Percentiles rank a stretch among this genome's conserved stretches.
Conservation (phyloP, 73 alveolate genomes). For the Effrenium voratum region DNA sequence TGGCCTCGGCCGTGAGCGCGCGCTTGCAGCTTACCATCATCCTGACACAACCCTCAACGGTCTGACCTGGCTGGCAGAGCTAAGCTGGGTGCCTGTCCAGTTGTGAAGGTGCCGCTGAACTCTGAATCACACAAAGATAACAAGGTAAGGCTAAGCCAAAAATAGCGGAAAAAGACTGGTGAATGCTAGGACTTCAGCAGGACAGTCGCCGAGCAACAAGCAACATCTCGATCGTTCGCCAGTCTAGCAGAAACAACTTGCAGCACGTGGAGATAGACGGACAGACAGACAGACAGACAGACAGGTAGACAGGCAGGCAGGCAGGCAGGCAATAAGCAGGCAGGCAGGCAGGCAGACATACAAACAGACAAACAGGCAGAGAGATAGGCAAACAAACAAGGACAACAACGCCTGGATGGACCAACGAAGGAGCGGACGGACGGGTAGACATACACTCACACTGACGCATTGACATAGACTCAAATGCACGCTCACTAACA, state of each 20-base stretch:
- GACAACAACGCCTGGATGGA: not conserved
- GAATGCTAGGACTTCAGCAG: not conserved
- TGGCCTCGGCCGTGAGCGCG: conserved; percentile 70
- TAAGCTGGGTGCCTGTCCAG: not conserved
- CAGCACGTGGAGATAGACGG: too few species aligned
- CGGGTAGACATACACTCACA: too few species aligned
- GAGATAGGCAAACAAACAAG: not conserved
- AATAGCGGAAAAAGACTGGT: not conserved
- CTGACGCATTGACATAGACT: too few species aligned
- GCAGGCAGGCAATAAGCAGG: not conserved
- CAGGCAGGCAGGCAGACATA: not conserved
- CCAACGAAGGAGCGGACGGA: not conserved
- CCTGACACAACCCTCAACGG: too few species aligned
- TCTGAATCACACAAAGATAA: not conserved
- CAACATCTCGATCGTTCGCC: not conserved
- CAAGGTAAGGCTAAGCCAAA: conserved; percentile 4
- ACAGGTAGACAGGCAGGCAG: not conserved
- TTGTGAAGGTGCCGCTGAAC: too few species aligned
- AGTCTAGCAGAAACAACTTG: too few species aligned
- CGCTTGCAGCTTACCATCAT: conserved; percentile 92
- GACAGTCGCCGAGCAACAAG: not conserved
- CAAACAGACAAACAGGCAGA: not conserved
- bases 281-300: too few species aligned
- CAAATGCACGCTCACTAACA: too few species aligned
- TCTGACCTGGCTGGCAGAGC: too few species aligned